phyloP scores from a whole-genome alignment of 2,329 filamentous ascomycete species.

The Aspergillus melleus region DNA sequence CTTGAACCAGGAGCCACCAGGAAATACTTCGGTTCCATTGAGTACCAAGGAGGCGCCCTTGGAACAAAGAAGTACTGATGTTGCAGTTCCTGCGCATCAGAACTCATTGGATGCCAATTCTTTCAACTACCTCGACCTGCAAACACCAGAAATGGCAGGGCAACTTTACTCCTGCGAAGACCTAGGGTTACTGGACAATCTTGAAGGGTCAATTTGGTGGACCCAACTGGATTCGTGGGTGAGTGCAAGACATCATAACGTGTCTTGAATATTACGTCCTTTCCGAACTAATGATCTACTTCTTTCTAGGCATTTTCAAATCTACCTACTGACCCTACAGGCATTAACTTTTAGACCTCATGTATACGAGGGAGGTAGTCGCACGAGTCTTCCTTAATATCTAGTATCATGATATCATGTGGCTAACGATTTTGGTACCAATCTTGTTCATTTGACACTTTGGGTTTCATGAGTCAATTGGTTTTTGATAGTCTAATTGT shows the following conservation, averaged over 20 bases:
- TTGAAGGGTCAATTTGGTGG: constrained; percentile 42
- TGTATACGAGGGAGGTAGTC: no score
- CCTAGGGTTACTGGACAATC: constrained; percentile 31
- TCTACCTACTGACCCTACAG: constrained; percentile 31
- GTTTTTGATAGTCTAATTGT: no score
- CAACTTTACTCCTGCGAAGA: constrained; percentile 22
- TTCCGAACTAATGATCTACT: constrained; percentile 8
- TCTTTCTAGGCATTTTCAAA: constrained; percentile 33
- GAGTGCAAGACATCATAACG: constrained; percentile 7
- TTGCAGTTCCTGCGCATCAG: not conserved
- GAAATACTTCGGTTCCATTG: not conserved
- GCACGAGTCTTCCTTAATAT: no score
- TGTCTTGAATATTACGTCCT: not conserved
- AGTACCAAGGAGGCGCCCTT: constrained; percentile 1
- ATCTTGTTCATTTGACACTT: no score
- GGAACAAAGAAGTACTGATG: constrained; percentile 8
- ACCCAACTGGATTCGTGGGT: constrained; percentile 42
- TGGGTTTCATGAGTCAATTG: no score
- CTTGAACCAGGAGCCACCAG: constrained; percentile 2
- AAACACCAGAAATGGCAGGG: constrained; percentile 19
- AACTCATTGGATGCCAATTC: constrained; percentile 15
- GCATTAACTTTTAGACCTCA: not conserved
- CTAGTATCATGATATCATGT: no score
- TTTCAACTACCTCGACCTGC: constrained; percentile 21
- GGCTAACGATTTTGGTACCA: no score